Conservation (phyloP, 495 filamentous ascomycete genomes). For the Daldinia caldariorum region DNA sequence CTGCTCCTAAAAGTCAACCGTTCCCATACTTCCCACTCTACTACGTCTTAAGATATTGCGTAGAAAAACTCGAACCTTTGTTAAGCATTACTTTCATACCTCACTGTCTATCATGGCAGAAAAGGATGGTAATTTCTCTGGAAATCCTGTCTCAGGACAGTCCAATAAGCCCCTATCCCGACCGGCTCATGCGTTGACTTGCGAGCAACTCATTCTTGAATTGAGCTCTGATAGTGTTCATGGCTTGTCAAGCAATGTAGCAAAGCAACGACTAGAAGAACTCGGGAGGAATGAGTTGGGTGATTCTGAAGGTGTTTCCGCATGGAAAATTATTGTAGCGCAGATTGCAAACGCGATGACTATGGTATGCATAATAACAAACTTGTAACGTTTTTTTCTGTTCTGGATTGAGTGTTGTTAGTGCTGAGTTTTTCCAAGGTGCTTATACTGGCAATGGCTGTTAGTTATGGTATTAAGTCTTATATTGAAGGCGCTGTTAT, state of each 20-base stretch:
- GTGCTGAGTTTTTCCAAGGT: slow-evolving; percentile 57
- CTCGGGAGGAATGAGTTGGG: slow-evolving; percentile 72
- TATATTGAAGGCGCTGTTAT: slow-evolving; percentile 79
- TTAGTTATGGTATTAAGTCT: slow-evolving; percentile 73
- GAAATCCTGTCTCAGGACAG: slow-evolving; percentile 61
- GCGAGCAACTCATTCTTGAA: slow-evolving; percentile 64
- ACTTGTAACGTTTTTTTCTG: slow-evolving; percentile 51
- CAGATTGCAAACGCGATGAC: slow-evolving; percentile 67
- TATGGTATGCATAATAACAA: slow-evolving; percentile 51
- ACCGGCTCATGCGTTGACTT: slow-evolving; percentile 72
- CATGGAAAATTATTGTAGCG: slow-evolving; percentile 73
- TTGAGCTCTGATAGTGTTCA: slow-evolving; percentile 67
- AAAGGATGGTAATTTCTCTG: neutral
- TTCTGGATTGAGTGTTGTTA: slow-evolving; percentile 37
- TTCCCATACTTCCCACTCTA: too few relatives aligned
- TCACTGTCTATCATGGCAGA: slow-evolving; percentile 9
- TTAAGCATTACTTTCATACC: neutral
- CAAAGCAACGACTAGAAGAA: slow-evolving; percentile 62
- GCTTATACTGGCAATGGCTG: slow-evolving; percentile 77
- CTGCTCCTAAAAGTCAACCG: neutral
- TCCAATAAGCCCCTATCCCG: slow-evolving; percentile 63
- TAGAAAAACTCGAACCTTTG: neutral
- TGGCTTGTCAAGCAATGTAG: slow-evolving; percentile 67
- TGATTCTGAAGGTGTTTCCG: slow-evolving; percentile 67
- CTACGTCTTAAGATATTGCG: neutral